These are phyloP conservation scores for Trebouxia sp. DNA, from an alignment of 139 green algal species.

Conservation along the genomic window DNA sequence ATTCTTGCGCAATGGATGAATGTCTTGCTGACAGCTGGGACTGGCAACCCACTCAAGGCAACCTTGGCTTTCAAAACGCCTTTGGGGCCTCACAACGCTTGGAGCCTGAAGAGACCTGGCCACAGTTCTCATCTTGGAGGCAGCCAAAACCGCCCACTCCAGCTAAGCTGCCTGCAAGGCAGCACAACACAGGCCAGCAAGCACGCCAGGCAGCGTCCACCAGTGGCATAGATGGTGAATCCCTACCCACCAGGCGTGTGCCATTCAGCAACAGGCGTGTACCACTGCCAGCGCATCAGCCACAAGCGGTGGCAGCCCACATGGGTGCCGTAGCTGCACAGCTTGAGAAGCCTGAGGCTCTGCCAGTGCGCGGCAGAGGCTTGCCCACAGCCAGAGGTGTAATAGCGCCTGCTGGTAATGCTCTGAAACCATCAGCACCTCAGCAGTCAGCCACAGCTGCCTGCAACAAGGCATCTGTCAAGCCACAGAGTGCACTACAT, in stretches of 20 bases:
- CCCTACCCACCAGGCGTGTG: background rate
- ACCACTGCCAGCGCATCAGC: background rate
- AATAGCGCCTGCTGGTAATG: background rate
- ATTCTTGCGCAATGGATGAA: background rate
- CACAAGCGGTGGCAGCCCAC: background rate
- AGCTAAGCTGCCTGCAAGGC: background rate
- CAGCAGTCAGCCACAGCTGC: background rate
- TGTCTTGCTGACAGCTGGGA: constrained; percentile 8
- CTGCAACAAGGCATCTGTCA: background rate
- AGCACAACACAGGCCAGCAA: background rate
- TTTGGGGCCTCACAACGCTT: background rate
- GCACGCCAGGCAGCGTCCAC: background rate
- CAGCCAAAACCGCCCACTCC: background rate
- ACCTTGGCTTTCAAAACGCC: background rate
- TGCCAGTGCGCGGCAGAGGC: background rate
- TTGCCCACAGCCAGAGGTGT: background rate
- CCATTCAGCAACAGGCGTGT: constrained; percentile 12
- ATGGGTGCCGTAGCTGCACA: background rate
- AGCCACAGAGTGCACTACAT: too few species aligned
- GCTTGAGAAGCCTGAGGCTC: background rate
- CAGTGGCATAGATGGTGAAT: background rate
- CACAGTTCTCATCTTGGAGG: background rate
- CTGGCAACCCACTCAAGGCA: background rate
- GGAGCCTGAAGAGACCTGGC: background rate
- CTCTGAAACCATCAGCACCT: background rate